Conservation (phyloP, 345 rosid species). For the Heritiera littoralis region DNA sequence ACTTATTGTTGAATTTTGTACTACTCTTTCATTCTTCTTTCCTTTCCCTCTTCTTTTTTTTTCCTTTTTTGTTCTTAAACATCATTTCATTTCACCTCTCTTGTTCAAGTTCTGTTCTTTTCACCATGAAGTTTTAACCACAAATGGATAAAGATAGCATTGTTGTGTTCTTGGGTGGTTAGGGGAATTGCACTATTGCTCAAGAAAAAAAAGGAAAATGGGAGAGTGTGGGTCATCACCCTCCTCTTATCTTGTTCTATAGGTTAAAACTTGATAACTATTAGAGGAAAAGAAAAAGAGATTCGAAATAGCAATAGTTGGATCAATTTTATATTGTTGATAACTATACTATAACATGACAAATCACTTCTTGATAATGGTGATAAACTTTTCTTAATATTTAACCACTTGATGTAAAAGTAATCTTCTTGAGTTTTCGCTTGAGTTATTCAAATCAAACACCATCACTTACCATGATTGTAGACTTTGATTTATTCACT, state of each 20-base stretch:
- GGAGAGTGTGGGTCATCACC: not conserved
- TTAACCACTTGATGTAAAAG: slow-evolving; percentile 9
- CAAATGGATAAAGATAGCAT: slow-evolving; percentile 33
- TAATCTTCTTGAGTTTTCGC: not conserved
- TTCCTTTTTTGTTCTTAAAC: not conserved
- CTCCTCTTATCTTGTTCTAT: not conserved
- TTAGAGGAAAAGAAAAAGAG: too few species aligned
- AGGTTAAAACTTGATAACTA: not conserved
- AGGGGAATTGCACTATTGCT: slow-evolving; percentile 27
- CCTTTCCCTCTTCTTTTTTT: too few species aligned
- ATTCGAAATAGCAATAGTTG: too few species aligned
- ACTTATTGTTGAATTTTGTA: slow-evolving; percentile 22
- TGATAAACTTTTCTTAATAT: not conserved
- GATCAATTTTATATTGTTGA: too few species aligned
- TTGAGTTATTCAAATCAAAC: not conserved
- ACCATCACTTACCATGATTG: not conserved
- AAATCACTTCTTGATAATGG: not conserved
- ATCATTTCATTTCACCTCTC: not conserved
- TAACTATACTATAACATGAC: not conserved
- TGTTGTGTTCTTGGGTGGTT: slow-evolving; percentile 22
- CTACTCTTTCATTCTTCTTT: not conserved
- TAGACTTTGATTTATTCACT: too few species aligned
- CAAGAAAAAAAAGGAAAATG: slow-evolving; percentile 18
- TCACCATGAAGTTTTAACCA: slow-evolving; percentile 37
- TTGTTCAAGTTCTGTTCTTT: slow-evolving; percentile 38